Conservation (phyloP, 176 grass and related monocot species). For the Bolboschoenus planiculmis region DNA sequence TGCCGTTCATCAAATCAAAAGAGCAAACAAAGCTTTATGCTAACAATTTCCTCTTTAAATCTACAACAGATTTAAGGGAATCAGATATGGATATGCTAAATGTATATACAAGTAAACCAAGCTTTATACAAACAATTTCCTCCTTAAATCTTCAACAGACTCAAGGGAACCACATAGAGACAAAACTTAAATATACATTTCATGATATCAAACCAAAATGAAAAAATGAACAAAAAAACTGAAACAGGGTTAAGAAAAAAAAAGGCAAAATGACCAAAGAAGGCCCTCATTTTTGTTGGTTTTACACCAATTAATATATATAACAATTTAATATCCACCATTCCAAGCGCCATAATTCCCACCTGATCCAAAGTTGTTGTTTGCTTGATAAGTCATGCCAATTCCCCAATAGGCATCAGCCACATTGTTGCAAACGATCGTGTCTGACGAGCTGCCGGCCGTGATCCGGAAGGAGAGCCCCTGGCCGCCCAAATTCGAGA, state of each 20-base stretch:
- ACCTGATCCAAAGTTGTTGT: conserved; percentile 33
- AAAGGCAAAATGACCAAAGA: neutral
- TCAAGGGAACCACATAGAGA: neutral
- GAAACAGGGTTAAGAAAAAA: neutral
- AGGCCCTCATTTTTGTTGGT: neutral
- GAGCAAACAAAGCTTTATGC: neutral
- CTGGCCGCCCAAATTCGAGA: conserved; percentile 21
- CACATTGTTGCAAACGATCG: conserved; percentile 36
- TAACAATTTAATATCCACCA: neutral
- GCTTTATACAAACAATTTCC: conserved; percentile 1
- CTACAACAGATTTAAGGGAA: conserved; percentile 5
- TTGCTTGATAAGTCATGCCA: conserved; percentile 56
- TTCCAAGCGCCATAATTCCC: neutral
- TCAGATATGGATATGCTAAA: neutral
- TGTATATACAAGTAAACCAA: neutral
- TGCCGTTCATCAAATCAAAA: neutral
- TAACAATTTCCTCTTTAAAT: conserved; percentile 12
- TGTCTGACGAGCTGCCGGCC: conserved; percentile 31
- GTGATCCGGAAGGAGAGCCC: conserved; percentile 36
- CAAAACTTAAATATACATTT: neutral
- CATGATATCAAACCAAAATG: neutral
- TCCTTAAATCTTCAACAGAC: neutral
- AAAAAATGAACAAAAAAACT: neutral
- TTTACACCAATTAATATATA: neutral
- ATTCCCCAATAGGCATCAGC: conserved; percentile 27